These are phyloP conservation scores for Geotrichum reessii DNA, from an alignment of 1,139 yeast genomes.

Conservation along the genomic window DNA sequence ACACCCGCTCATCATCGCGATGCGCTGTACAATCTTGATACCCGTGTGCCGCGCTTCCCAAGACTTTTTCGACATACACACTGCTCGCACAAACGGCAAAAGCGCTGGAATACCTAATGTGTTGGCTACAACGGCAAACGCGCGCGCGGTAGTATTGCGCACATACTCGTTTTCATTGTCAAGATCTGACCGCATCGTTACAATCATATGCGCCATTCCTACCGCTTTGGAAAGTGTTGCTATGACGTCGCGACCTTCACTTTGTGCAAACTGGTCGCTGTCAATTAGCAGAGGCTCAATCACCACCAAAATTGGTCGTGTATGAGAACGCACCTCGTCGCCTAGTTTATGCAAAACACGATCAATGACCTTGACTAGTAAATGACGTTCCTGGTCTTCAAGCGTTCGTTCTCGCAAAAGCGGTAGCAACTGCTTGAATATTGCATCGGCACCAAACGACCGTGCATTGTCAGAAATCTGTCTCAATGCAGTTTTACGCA, in stretches of 20 bases:
- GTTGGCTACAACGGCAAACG: conserved; percentile 80
- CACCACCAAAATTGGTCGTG: conserved; percentile 66
- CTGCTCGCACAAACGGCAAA: conserved; percentile 78
- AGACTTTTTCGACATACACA: conserved; percentile 68
- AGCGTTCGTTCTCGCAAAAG: conserved; percentile 64
- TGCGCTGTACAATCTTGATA: conserved; percentile 67
- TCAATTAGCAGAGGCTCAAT: conserved; percentile 77
- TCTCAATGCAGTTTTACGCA: conserved; percentile 67
- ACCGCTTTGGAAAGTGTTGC: conserved; percentile 72
- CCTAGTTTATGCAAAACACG: conserved; percentile 63
- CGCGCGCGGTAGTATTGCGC: conserved; percentile 69
- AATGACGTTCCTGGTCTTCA: conserved; percentile 80
- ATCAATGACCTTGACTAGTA: conserved; percentile 69
- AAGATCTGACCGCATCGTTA: conserved; percentile 73
- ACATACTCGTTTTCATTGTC: conserved; percentile 80
- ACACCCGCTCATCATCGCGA: conserved; percentile 63
- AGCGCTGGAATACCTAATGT: conserved; percentile 68
- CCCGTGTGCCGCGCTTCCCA: conserved; percentile 92
- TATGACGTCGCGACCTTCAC: conserved; percentile 76
- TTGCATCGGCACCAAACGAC: conserved; percentile 60
- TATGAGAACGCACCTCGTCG: conserved; percentile 62
- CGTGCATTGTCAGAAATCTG: conserved; percentile 60
- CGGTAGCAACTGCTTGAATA: conserved; percentile 69
- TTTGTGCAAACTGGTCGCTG: conserved; percentile 65
- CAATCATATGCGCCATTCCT: conserved; percentile 73